Evolutionary conservation across 2,329 filamentous ascomycete species (phyloP).

Genomic region (Fusarium oxysporum): DNA sequence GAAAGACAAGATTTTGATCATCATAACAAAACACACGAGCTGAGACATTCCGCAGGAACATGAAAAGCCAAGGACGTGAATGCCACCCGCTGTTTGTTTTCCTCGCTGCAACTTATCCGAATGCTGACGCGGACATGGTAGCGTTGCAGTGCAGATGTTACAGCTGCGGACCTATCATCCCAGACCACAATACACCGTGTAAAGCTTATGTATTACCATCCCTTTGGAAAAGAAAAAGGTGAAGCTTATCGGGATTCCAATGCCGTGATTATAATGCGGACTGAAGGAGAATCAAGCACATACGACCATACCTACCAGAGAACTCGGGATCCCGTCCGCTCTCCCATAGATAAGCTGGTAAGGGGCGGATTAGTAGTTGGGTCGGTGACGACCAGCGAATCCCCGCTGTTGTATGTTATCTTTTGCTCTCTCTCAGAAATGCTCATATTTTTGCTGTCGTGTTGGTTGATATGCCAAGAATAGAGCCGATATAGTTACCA

Average conservation of each 20-base stretch:
- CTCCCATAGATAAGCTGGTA: conserved; percentile 19
- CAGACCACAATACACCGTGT: neutral
- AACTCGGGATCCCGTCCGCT: conserved; percentile 31
- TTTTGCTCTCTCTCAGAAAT: neutral
- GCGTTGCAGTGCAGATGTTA: conserved; percentile 16
- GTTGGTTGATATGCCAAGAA: neutral
- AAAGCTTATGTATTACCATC: neutral
- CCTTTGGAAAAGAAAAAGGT: neutral
- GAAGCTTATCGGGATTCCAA: neutral
- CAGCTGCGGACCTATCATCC: conserved; percentile 9
- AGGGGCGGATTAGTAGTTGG: conserved; percentile 21
- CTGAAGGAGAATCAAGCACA: neutral
- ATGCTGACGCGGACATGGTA: conserved; percentile 21
- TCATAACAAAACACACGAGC: neutral
- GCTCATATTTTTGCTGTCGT: neutral
- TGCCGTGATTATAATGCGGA: neutral
- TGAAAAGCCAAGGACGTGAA: neutral
- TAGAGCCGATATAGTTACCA: conserved; percentile 13
- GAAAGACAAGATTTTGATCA: neutral
- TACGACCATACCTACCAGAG: conserved; percentile 27
- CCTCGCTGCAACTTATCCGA: neutral
- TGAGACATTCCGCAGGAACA: conserved; percentile 21
- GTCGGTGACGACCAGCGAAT: conserved; percentile 19
- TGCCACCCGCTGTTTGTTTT: neutral
- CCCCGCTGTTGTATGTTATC: conserved; percentile 15